phyloP scores from a whole-genome alignment of 768 basidiomycete species.

The Leccinum longicurvipes region DNA sequence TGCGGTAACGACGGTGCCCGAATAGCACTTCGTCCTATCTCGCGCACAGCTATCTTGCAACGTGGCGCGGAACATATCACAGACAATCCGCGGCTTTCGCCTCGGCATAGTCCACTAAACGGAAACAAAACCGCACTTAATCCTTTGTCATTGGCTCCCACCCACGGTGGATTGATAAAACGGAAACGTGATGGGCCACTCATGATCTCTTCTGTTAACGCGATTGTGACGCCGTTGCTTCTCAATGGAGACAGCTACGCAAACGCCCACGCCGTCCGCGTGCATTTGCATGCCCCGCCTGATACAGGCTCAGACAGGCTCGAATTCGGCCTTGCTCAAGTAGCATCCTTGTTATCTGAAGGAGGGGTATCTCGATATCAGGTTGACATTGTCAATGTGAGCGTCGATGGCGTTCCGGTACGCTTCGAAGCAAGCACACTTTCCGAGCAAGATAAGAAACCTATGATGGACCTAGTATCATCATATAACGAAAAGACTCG shows the following conservation, averaged over 20 bases:
- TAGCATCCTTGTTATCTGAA: constrained; percentile 18
- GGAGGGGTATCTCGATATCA: constrained; percentile 34
- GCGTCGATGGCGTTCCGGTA: constrained; percentile 63
- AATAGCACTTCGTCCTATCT: constrained; percentile 47
- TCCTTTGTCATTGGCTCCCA: constrained; percentile 11
- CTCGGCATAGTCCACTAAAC: constrained; percentile 18
- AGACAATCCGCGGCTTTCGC: constrained; percentile 21
- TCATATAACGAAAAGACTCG: constrained; percentile 52
- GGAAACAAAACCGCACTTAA: constrained; percentile 15
- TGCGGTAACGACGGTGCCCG: constrained; percentile 61
- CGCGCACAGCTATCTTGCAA: constrained; percentile 21
- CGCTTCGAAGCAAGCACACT: constrained; percentile 51
- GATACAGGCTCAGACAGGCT: constrained; percentile 67
- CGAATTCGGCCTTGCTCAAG: constrained; percentile 67
- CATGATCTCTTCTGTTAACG: constrained; percentile 58
- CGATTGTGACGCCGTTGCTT: constrained; percentile 51
- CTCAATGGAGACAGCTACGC: constrained; percentile 26
- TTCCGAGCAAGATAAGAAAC: constrained; percentile 34
- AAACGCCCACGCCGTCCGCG: constrained; percentile 56
- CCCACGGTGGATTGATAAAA: constrained; percentile 33
- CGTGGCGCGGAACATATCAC: constrained; percentile 19
- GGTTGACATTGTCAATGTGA: constrained; percentile 52
- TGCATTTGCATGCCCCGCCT: constrained; percentile 53
- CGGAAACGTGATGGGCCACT: constrained; percentile 52
- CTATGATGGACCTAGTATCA: constrained; percentile 34